phyloP scores from a whole-genome alignment of 1,284 basidiomycete genomes.

The Cryptococcus sp. region DNA sequence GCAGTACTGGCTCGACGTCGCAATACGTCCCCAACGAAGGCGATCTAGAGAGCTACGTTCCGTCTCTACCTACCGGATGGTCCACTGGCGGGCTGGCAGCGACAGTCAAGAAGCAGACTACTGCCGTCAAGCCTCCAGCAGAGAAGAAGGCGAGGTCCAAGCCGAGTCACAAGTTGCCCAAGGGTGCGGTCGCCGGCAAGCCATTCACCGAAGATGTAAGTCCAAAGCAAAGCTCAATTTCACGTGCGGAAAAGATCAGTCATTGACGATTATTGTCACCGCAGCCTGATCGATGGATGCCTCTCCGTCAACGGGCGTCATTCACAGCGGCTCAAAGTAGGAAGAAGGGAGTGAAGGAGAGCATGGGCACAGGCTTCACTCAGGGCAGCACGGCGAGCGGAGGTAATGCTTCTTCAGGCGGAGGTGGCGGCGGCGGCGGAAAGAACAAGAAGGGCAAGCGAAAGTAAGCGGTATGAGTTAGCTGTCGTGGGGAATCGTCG shows the following conservation, averaged over 20 bases:
- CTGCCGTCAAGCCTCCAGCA: slow-evolving; percentile 14
- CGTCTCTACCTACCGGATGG: slow-evolving; percentile 46
- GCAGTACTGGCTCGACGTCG: slow-evolving; percentile 21
- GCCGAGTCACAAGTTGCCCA: slow-evolving; percentile 48
- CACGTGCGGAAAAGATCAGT: background rate
- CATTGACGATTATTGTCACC: background rate
- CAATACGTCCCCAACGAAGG: slow-evolving; percentile 23
- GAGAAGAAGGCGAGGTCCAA: slow-evolving; percentile 26
- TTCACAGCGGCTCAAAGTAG: slow-evolving; percentile 34
- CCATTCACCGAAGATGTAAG: slow-evolving; percentile 49
- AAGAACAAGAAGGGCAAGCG: slow-evolving; percentile 39
- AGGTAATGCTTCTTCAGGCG: slow-evolving; percentile 8
- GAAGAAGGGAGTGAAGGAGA: slow-evolving; percentile 42
- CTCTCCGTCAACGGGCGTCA: slow-evolving; percentile 44
- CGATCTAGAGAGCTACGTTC: slow-evolving; percentile 44
- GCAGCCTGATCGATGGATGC: slow-evolving; percentile 54
- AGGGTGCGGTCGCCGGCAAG: slow-evolving; percentile 43
- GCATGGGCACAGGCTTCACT: slow-evolving; percentile 44
- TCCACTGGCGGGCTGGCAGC: slow-evolving; percentile 24
- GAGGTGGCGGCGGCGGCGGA: slow-evolving; percentile 24
- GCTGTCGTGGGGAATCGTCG: too few species aligned
- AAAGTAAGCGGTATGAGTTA: slow-evolving; percentile 10
- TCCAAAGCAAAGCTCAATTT: slow-evolving; percentile 7
- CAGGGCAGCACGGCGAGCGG: slow-evolving; percentile 35
- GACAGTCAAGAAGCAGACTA: slow-evolving; percentile 19